phyloP scores from a whole-genome alignment of 371 early-diverging fungal genomes.

The Cokeromyces recurvatus region DNA sequence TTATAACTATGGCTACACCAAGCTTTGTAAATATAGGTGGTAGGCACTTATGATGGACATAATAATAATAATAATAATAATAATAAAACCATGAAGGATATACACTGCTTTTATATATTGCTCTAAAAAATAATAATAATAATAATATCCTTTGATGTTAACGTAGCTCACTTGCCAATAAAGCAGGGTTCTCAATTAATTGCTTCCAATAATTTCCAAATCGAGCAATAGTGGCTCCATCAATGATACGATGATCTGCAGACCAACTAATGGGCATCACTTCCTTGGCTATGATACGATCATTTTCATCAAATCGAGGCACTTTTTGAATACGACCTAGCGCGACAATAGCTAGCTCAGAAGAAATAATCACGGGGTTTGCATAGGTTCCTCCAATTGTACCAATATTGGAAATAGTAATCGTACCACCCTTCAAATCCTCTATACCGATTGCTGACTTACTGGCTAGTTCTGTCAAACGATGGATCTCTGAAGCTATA shows the following conservation, averaged over 20 bases:
- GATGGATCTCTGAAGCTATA: conserved; percentile 82
- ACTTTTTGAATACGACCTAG: conserved; percentile 80
- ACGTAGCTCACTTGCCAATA: conserved; percentile 55
- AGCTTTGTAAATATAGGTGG: no score
- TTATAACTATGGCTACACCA: no score
- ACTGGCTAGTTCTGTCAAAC: conserved; percentile 71
- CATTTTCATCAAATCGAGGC: conserved; percentile 73
- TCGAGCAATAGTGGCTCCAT: conserved; percentile 95
- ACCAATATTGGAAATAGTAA: conserved; percentile 94
- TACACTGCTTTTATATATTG: no score
- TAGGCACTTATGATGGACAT: no score
- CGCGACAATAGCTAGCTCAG: conserved; percentile 90
- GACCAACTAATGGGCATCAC: conserved; percentile 85
- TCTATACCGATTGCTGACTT: conserved; percentile 57
- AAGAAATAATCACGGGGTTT: conserved; percentile 86
- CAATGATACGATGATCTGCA: conserved; percentile 97
- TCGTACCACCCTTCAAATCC: conserved; percentile 83
- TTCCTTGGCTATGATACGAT: conserved; percentile 65
- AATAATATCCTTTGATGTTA: no score
- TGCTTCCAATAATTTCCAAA: conserved; percentile 85
- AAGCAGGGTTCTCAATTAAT: conserved; percentile 77
- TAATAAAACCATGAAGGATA: no score
- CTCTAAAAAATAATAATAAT: no score
- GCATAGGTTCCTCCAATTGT: conserved; percentile 90
- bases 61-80: no score